Conservation (phyloP, 352 stramenopile species). For the Phytopythium oedochilum region DNA sequence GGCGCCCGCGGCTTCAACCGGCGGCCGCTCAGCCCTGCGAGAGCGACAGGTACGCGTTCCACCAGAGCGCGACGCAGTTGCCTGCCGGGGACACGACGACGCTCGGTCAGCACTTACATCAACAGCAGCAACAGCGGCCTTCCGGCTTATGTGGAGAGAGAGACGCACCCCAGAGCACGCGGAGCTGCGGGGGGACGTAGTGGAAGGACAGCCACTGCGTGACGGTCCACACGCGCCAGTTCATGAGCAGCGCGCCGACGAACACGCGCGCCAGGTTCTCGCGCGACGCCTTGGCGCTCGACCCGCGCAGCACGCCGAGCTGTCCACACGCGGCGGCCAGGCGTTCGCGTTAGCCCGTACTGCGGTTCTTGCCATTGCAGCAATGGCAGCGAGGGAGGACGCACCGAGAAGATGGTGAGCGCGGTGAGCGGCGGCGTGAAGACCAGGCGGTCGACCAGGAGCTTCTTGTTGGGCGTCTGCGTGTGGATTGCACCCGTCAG, state of each 20-base stretch:
- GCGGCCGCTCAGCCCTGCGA: conserved; percentile 25
- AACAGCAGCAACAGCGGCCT: neutral
- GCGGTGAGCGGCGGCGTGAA: conserved; percentile 66
- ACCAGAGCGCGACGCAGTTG: conserved; percentile 69
- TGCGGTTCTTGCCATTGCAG: no score
- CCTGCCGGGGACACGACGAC: no score
- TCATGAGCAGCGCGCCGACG: conserved; percentile 52
- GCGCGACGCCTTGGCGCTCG: conserved; percentile 34
- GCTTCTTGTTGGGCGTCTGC: conserved; percentile 74
- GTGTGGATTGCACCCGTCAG: neutral
- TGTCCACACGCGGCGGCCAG: no score
- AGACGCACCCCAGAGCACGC: conserved; percentile 68
- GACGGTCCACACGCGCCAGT: conserved; percentile 64
- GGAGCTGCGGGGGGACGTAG: conserved; percentile 61
- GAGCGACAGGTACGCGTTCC: conserved; percentile 78
- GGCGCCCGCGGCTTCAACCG: no score
- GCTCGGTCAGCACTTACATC: no score
- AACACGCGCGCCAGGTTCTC: conserved; percentile 46
- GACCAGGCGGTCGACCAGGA: conserved; percentile 57
- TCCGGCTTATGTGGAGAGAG: no score
- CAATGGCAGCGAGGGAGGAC: neutral
- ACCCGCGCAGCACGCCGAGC: conserved; percentile 57
- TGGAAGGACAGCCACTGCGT: conserved; percentile 75
- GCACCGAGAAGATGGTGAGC: conserved; percentile 64
- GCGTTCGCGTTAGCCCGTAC: no score